These are phyloP conservation scores for Thuidium tamariscinum DNA, from an alignment of 225 moss, liverwort and hornwort genomes.

Conservation along the genomic window DNA sequence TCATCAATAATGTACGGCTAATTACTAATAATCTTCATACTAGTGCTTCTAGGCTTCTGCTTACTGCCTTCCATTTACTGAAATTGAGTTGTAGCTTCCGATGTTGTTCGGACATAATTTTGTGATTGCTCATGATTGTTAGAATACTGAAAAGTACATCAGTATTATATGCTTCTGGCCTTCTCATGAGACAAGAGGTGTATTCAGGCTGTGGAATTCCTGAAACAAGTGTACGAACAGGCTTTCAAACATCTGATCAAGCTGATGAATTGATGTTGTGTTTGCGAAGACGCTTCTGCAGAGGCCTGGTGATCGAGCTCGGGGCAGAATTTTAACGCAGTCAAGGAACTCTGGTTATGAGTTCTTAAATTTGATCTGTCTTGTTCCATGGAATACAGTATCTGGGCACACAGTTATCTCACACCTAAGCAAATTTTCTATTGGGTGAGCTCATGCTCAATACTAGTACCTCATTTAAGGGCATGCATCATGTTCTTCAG, in stretches of 20 bases:
- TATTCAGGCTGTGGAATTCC: conserved; percentile 69
- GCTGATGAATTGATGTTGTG: conserved; percentile 24
- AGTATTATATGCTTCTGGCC: not conserved
- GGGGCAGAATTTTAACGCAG: not conserved
- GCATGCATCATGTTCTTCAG: not conserved
- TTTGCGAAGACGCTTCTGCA: not conserved
- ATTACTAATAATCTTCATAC: not conserved
- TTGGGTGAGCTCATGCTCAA: not conserved
- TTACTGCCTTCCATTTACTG: not conserved
- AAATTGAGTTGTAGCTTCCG: not conserved
- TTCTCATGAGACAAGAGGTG: not conserved
- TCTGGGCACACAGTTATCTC: not conserved
- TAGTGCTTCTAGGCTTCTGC: not conserved
- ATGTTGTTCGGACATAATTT: not conserved
- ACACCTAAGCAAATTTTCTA: not conserved
- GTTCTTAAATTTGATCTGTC: not conserved
- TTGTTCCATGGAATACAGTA: not conserved
- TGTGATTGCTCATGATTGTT: not conserved
- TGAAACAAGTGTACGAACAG: conserved; percentile 59
- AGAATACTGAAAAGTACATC: not conserved
- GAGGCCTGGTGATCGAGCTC: not conserved
- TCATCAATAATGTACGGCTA: conserved; percentile 34
- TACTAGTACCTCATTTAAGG: not conserved
- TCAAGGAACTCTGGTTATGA: not conserved
- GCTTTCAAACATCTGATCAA: conserved; percentile 45